A percentile compares a stretch with the other conserved stretches of the same genome.
These are phyloP conservation scores for Adiantum capillusveneris DNA, from an alignment of 75 land plant species.

Conservation along the genomic window DNA sequence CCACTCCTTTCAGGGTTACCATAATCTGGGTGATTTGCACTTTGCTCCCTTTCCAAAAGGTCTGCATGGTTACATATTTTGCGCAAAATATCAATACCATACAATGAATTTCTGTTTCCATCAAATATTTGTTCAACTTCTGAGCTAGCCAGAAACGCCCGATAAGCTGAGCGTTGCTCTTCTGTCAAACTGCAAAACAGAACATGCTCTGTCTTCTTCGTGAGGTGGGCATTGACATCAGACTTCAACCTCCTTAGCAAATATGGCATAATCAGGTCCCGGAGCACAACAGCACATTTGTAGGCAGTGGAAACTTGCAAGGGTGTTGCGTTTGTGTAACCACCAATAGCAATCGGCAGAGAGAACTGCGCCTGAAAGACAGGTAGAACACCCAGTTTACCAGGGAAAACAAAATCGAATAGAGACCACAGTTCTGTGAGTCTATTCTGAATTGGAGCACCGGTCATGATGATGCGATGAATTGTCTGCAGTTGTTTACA, in stretches of 20 bases:
- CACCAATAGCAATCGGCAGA: conserved; percentile 87
- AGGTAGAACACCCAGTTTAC: conserved; percentile 93
- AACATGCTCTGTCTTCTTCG: conserved; percentile 98
- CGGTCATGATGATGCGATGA: conserved; percentile 97
- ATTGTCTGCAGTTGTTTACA: conserved; percentile 97
- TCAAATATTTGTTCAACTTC: conserved; percentile 94
- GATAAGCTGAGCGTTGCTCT: conserved; percentile 71
- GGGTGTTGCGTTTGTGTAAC: conserved; percentile 96
- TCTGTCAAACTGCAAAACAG: conserved; percentile 82
- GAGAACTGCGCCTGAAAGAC: conserved; percentile 96
- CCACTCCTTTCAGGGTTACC: conserved; percentile 93
- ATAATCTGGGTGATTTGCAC: conserved; percentile 68
- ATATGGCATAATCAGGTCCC: conserved; percentile 96
- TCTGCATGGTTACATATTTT: conserved; percentile 99
- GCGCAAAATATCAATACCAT: conserved; percentile 91
- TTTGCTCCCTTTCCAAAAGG: conserved; percentile 82
- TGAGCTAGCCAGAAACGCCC: conserved; percentile 92
- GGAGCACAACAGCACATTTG: conserved; percentile 89
- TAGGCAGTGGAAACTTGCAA: conserved; percentile 97
- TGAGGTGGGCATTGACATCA: conserved; percentile 89
- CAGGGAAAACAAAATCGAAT: conserved; percentile 97
- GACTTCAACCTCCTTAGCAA: conserved; percentile 86
- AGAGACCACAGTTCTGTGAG: conserved; percentile 91
- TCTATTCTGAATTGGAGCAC: conserved; percentile 96
- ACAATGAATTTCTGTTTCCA: conserved; percentile 83